Base-by-base conservation (phyloP, 306 rosid genomes). In the Malus fusca region DNA sequence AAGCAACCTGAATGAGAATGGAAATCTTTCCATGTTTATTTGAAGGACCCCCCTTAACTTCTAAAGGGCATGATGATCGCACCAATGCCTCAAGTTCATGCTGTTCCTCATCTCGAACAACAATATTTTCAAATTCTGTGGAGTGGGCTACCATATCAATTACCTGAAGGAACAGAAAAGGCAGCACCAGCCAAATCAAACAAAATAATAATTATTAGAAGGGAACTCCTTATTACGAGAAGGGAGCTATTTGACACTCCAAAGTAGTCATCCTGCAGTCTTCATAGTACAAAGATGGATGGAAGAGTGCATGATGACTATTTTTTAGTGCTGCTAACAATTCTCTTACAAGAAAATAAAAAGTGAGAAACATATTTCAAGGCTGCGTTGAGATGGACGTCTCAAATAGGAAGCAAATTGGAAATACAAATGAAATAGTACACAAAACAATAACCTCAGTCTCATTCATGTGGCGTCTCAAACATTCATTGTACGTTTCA, bases 21-120 rank as follows among this genome's bases (percentile, higher is more conserved):
- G 98, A 90, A 80, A 94, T 94, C 81, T 94, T 94, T 84, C 98
- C 98, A 83, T 92, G 89, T 83, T 94, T 94, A 76, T 88, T 90
- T 69, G 97, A 92, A 73, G 97, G 97, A 81, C 98, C 98, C 60
- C 96, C 98, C 87, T 83, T 94, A 63, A 92, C 83, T 82, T 94
- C 97, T 82, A 94, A 71, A 44, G 97, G 97, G 60, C 98, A 94
- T 33, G 94, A 86, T 65, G 82, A 28, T 17, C 97, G 89, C 48
- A 80, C 92, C 86, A 92, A 82, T 80, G 9, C 89, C 90, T 94
- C 98, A 76, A 94, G 88, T 85, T 94, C 98, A 86, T 89, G 86
- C 58, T 92, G 98, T 72, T 94, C 98, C 90, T 94, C 98, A 72
- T 94, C 98, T 66, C 98, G 95, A 77, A 94, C 86, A 82, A 90